These are phyloP conservation scores for Tricholoma sp. DNA, from an alignment of 768 basidiomycete species.

Conservation along the genomic window DNA sequence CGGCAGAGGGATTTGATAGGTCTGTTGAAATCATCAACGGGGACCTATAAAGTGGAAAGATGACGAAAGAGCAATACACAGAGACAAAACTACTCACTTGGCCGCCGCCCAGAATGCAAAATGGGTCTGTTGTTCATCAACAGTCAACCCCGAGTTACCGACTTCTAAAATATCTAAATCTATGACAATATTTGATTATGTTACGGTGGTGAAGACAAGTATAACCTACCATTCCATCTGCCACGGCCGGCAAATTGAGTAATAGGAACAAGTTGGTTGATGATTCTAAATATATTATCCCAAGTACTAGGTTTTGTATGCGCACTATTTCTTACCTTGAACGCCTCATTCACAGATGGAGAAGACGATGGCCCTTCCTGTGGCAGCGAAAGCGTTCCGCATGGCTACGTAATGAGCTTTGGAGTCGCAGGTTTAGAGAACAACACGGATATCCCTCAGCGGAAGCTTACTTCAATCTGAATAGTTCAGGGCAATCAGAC, in stretches of 20 bases:
- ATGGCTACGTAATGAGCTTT: constrained; percentile 41
- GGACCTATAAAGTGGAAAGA: constrained; percentile 20
- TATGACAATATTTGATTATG: constrained; percentile 7
- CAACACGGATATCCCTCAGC: neutral
- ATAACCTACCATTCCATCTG: constrained; percentile 32
- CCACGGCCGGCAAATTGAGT: constrained; percentile 43
- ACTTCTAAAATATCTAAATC: constrained; percentile 54
- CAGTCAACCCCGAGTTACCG: constrained; percentile 39
- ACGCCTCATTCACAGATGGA: constrained; percentile 48
- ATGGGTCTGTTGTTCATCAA: constrained; percentile 39
- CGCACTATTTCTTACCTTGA: constrained; percentile 23
- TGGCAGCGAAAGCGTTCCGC: constrained; percentile 40
- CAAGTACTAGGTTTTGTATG: constrained; percentile 29
- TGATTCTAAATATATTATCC: constrained; percentile 44
- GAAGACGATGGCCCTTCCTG: constrained; percentile 42
- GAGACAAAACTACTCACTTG: constrained; percentile 26
- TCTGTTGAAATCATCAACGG: constrained; percentile 43
- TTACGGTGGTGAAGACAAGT: constrained; percentile 12
- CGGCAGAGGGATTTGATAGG: constrained; percentile 27
- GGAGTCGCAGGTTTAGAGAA: neutral
- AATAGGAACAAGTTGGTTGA: constrained; percentile 48
- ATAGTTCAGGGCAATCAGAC: neutral
- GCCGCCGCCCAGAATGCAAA: constrained; percentile 51
- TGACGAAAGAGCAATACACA: neutral
- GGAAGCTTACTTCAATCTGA: constrained; percentile 30